A percentile compares a stretch with the other conserved stretches of the same genome.
These are phyloP conservation scores for Colletotrichum sp. DNA, from an alignment of 2,329 filamentous ascomycete species.

Conservation along the genomic window DNA sequence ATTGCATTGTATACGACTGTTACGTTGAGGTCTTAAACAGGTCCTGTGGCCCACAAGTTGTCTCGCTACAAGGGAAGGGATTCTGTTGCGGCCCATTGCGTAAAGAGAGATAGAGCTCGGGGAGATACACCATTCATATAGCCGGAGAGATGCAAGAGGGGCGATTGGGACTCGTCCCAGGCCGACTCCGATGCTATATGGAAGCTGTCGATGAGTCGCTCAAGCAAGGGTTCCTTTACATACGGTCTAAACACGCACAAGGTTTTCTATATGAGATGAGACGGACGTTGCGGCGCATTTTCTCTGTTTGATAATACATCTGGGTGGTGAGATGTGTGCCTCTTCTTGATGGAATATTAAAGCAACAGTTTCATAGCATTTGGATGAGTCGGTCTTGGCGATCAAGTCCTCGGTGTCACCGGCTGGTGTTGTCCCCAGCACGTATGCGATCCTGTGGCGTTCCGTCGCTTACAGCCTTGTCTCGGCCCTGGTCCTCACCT, in stretches of 20 bases:
- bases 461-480: not conserved
- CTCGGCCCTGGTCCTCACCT: not conserved
- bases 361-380: too few species aligned
- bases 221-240: not conserved
- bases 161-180: not conserved
- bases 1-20: too few species aligned
- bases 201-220: not conserved
- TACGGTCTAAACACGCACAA: not conserved
- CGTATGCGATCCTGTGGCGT: not conserved
- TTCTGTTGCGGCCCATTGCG: too few species aligned
- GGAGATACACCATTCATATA: not conserved
- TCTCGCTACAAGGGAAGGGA: not conserved
- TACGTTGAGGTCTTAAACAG: fast-evolving
- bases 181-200: not conserved
- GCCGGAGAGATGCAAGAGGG: not conserved
- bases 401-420: too few species aligned
- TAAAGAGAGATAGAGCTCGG: not conserved
- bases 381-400: too few species aligned
- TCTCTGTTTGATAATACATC: too few species aligned
- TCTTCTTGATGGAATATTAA: too few species aligned
- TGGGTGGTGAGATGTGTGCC: too few species aligned
- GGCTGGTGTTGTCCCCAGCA: too few species aligned
- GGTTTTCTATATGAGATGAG: too few species aligned
- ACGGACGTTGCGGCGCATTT: too few species aligned
- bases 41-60: not conserved